These are phyloP conservation scores for Beauveria medogensis DNA, from an alignment of 2,329 filamentous ascomycete genomes.

Conservation along the genomic window DNA sequence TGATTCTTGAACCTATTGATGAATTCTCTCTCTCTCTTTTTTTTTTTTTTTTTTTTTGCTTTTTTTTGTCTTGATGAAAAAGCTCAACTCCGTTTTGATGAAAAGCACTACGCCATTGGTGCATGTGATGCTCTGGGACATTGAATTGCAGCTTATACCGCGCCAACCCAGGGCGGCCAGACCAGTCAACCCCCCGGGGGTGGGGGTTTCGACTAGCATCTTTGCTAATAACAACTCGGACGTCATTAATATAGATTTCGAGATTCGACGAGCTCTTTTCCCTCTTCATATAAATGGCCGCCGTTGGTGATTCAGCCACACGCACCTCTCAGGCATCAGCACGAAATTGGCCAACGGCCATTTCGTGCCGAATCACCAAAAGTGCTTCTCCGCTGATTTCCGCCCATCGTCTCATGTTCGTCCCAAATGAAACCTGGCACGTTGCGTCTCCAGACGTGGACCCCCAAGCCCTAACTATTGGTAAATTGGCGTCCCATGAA, in stretches of 20 bases:
- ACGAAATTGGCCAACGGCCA: background rate
- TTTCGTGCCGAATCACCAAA: background rate
- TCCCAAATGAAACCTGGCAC: constrained; percentile 3
- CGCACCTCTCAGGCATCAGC: background rate
- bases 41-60: too few relatives aligned
- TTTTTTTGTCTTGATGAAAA: background rate
- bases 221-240: too few relatives aligned
- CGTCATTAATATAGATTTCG: too few relatives aligned
- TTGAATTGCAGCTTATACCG: too few relatives aligned
- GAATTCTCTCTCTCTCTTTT: too few relatives aligned
- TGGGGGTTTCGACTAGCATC: too few relatives aligned
- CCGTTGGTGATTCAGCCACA: background rate
- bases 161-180: too few relatives aligned
- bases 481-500: background rate
- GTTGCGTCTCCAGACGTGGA: background rate
- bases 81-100: too few relatives aligned
- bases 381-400: background rate
- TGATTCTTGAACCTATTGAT: background rate
- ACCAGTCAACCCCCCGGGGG: too few relatives aligned
- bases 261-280: too few relatives aligned
- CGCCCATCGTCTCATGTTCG: constrained; percentile 1
- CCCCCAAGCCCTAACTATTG: background rate
- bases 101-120: too few relatives aligned
- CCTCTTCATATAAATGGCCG: background rate
- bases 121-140: too few relatives aligned